These are phyloP conservation scores for Cladosporium sp. DNA, from an alignment of 2,329 filamentous ascomycete species.

Conservation along the genomic window DNA sequence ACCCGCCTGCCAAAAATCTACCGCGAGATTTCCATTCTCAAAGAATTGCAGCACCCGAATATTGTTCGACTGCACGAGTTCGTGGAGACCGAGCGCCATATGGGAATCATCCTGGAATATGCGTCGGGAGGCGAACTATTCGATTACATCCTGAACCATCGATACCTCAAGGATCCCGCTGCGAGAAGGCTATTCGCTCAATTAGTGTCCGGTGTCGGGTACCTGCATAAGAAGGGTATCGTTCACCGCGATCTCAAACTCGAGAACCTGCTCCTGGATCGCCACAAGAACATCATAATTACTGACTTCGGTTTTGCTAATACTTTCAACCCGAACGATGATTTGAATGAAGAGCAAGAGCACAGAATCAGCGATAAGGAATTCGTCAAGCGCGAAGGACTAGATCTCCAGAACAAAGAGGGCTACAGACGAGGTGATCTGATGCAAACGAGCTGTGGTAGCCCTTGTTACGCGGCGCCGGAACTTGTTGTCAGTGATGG, in stretches of 20 bases:
- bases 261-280: slow-evolving; percentile 89
- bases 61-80: slow-evolving; percentile 97
- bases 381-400: slow-evolving; percentile 77
- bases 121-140: slow-evolving; percentile 96
- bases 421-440: slow-evolving; percentile 82
- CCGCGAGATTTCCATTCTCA: slow-evolving; percentile 89
- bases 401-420: slow-evolving; percentile 65
- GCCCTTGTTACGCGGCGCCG: slow-evolving; percentile 94
- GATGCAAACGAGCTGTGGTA: slow-evolving; percentile 98
- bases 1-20: slow-evolving; percentile 93
- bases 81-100: slow-evolving; percentile 95
- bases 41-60: slow-evolving; percentile 86
- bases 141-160: slow-evolving; percentile 95
- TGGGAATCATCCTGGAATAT: slow-evolving; percentile 97
- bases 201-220: slow-evolving; percentile 91
- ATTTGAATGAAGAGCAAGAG: slow-evolving; percentile 86
- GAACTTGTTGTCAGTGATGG: slow-evolving; percentile 97
- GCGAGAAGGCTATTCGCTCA: slow-evolving; percentile 91
- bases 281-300: slow-evolving; percentile 98
- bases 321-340: slow-evolving; percentile 85
- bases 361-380: slow-evolving; percentile 81
- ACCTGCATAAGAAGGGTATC: slow-evolving; percentile 97
- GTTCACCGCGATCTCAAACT: slow-evolving; percentile 96
- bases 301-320: slow-evolving; percentile 99
- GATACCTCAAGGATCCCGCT: slow-evolving; percentile 90